Evolutionary conservation across 345 rosid species (phyloP), one percentile per base, ranked within the genome.

Genomic region (Camelina neglecta): DNA sequence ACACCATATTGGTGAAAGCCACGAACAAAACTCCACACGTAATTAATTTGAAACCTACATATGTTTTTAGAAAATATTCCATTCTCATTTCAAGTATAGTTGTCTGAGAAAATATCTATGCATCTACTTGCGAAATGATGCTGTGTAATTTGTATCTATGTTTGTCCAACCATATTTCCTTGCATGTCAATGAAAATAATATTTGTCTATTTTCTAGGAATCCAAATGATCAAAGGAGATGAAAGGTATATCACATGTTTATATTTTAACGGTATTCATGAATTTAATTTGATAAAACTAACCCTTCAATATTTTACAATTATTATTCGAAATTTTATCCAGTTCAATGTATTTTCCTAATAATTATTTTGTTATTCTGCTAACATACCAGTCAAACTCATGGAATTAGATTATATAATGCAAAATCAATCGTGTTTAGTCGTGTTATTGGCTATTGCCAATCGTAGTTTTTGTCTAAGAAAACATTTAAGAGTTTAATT

Each of bases 1-100:
- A 41, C 31, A 36, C 78, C 65, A 79, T 73, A 73, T 73, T 61
- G 66, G 81, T 73, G 81, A 79, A 79, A 79, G 81, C 78, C 81
- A 79, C 74, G 55, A 73, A 64, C 74, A 67, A 79, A 73, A 67
- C 60, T 73, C 81, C 81, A 67, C 38, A 73, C 70, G 71, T 68
- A 60, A 60, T 67, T 73, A 73, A 67, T 60, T 54, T 35, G 60
- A 20, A 73, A 73, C 69, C 63, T 66, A 60, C 26, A 51, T 31
- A 59, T 21, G 33, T 42, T 51, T 77, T 3, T 18, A 50, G 7
- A 18, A 10, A 38, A 60, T 72, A 50, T 72, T 60, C 23, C 57
- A 23, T 68, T 60, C 65, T 66, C 50, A 60, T 65, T 60, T 49
- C 10, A 67, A 42, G 21, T 58, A 56, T 23, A 26, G 3, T 51